Conservation (phyloP, 2,329 filamentous ascomycete genomes). For the Trichoderma brevicompactum region DNA sequence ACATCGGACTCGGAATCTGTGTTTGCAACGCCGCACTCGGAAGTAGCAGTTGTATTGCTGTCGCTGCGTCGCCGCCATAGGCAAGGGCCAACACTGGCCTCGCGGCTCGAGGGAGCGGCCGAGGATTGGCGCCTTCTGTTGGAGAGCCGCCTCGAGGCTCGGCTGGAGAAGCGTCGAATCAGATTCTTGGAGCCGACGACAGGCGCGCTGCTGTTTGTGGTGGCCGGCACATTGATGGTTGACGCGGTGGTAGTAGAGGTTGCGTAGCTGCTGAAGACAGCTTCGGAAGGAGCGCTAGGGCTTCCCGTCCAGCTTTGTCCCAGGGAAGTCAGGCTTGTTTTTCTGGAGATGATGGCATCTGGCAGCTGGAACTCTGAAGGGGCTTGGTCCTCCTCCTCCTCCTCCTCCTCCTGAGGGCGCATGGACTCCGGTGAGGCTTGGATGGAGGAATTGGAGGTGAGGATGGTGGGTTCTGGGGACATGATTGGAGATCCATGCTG, state of each 20-base stretch:
- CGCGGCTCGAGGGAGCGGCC: conserved; percentile 74
- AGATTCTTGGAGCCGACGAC: conserved; percentile 45
- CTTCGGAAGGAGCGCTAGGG: conserved; percentile 60
- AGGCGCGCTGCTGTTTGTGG: conserved; percentile 32
- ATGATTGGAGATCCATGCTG: conserved; percentile 61
- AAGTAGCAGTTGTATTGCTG: conserved; percentile 75
- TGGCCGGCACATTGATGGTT: conserved; percentile 5
- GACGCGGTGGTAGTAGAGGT: conserved; percentile 4
- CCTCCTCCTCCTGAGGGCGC: conserved; percentile 58
- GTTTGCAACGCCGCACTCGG: conserved; percentile 49
- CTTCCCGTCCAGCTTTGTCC: conserved; percentile 61
- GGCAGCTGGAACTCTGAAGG: conserved; percentile 68
- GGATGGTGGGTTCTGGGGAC: conserved; percentile 57
- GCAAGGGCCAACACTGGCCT: conserved; percentile 86
- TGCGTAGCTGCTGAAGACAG: conserved; percentile 36
- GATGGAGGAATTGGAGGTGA: conserved; percentile 65
- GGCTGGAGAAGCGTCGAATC: conserved; percentile 84
- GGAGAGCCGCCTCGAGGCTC: conserved; percentile 70
- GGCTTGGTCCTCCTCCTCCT: conserved; percentile 58
- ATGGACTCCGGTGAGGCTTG: conserved; percentile 69
- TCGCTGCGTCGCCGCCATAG: conserved; percentile 87
- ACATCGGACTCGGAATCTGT: conserved; percentile 64
- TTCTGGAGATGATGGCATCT: conserved; percentile 67
- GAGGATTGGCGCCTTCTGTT: conserved; percentile 76
- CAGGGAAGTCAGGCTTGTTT: conserved; percentile 65